Evolutionary conservation across 345 rosid species (phyloP).

Genomic region (Citrus inodora): DNA sequence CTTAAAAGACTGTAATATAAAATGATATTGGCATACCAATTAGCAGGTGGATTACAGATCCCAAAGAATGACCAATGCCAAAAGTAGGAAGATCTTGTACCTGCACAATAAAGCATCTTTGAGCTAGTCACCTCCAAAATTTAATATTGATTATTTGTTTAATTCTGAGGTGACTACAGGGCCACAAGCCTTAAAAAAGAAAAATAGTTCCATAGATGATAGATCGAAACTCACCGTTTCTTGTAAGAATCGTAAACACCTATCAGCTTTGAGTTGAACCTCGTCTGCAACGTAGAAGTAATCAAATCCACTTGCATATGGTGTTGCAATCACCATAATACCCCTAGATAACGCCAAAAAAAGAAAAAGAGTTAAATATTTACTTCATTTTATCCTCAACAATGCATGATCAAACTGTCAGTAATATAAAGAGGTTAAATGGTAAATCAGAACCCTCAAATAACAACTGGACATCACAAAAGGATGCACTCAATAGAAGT

Average conservation of each 20-base stretch:
- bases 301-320: conserved; percentile 96
- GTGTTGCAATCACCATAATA: conserved; percentile 89
- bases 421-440: not conserved
- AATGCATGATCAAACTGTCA: not conserved
- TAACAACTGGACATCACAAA: not conserved
- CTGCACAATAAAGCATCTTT: conserved; percentile 32
- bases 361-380: not conserved
- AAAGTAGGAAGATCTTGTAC: conserved; percentile 86
- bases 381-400: conserved; percentile 7
- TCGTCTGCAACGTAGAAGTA: conserved; percentile 94
- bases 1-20: conserved; percentile 1
- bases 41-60: conserved; percentile 91
- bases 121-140: not conserved
- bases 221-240: conserved; percentile 56
- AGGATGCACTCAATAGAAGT: not conserved
- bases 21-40: conserved; percentile 53
- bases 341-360: conserved; percentile 51
- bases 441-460: not conserved
- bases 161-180: not conserved
- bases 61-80: conserved; percentile 95
- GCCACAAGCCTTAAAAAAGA: not conserved
- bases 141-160: not conserved
- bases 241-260: conserved; percentile 69
- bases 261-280: conserved; percentile 90
- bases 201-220: conserved; percentile 3